These are phyloP conservation scores for Apiospora kogelbergensis DNA, from an alignment of 2,329 filamentous ascomycete species.

Conservation along the genomic window DNA sequence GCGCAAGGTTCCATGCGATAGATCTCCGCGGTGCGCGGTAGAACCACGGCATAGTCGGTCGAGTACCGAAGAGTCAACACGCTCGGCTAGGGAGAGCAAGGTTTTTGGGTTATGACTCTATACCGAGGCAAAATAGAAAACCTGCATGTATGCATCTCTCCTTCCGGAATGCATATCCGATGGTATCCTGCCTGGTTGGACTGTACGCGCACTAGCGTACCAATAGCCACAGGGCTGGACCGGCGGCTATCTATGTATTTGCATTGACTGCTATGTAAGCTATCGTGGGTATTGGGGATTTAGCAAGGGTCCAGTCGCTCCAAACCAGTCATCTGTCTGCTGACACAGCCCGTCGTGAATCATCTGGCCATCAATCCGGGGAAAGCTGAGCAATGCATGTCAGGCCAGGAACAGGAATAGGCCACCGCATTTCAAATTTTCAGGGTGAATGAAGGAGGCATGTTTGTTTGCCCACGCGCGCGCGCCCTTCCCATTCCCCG, in stretches of 20 bases:
- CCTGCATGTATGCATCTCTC: background rate
- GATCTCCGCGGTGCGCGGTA: background rate
- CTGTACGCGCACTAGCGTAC: background rate
- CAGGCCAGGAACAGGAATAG: background rate
- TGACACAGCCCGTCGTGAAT: background rate
- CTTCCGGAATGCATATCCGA: background rate
- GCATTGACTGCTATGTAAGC: background rate
- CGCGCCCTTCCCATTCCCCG: background rate
- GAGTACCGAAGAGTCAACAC: background rate
- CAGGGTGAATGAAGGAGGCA: background rate
- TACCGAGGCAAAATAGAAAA: background rate
- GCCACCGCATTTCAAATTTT: background rate
- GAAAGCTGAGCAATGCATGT: background rate
- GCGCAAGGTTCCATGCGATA: background rate
- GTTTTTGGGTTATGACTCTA: background rate
- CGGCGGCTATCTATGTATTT: background rate
- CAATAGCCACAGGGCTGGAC: conserved; percentile 4
- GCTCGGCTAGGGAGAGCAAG: background rate
- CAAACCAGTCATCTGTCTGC: background rate
- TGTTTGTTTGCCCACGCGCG: background rate
- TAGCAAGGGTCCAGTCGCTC: background rate
- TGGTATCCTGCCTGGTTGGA: background rate
- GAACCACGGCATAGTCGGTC: background rate
- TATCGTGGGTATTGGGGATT: background rate
- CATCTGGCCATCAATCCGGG: too few species aligned